Evolutionary conservation across 2,329 filamentous ascomycete species (phyloP).

Genomic region (Lomentospora prolificans): DNA sequence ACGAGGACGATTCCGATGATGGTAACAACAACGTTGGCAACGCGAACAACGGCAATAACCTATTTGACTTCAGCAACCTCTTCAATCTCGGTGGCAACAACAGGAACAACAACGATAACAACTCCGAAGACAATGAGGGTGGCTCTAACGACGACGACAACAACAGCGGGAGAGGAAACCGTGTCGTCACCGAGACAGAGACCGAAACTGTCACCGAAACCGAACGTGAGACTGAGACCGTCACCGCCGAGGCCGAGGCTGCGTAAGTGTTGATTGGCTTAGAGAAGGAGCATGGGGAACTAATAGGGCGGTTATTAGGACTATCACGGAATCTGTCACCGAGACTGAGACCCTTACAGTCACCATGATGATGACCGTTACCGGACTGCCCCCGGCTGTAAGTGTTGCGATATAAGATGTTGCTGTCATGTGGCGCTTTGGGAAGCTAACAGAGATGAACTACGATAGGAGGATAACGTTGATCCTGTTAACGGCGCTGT

Average conservation of each 20-base stretch:
- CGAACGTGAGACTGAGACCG: background rate
- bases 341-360: constrained; percentile 9
- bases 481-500: background rate
- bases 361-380: constrained; percentile 3
- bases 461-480: background rate
- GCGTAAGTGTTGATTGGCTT: background rate
- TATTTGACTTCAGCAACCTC: background rate
- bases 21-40: background rate
- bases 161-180: background rate
- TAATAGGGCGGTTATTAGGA: background rate
- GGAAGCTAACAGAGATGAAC: background rate
- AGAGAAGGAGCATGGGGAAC: background rate
- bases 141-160: background rate
- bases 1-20: background rate
- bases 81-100: background rate
- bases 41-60: background rate
- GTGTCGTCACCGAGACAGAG: constrained; percentile 1
- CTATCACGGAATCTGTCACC: constrained; percentile 8
- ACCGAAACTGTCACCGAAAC: constrained; percentile 6
- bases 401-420: too few species aligned
- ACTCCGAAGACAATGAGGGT: background rate
- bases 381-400: background rate
- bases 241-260: background rate
- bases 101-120: background rate
- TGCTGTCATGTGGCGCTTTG: too few species aligned